Percentiles rank a stretch among this genome's conserved stretches.
These are phyloP conservation scores for Aureobasidium sp. DNA, from an alignment of 2,329 filamentous ascomycete genomes.

Conservation along the genomic window DNA sequence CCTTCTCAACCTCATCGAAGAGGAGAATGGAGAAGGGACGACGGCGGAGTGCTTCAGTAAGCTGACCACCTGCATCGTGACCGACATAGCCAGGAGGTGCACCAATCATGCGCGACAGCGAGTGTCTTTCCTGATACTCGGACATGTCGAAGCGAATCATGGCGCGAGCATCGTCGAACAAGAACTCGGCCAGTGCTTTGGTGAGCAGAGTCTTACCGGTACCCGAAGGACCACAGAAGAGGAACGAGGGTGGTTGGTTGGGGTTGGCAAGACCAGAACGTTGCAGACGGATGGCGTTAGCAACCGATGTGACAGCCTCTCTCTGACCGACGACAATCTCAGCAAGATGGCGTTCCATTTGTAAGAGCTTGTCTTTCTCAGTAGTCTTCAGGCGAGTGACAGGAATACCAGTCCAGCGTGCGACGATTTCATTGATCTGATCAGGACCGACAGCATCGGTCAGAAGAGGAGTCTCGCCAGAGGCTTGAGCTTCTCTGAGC, in stretches of 20 bases:
- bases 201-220: constrained; percentile 97
- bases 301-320: constrained; percentile 86
- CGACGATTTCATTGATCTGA: constrained; percentile 98
- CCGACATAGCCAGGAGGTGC: constrained; percentile 95
- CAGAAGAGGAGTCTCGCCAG: constrained; percentile 58
- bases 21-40: constrained; percentile 96
- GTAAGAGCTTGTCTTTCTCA: constrained; percentile 95
- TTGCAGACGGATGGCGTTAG: constrained; percentile 91
- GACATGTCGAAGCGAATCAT: constrained; percentile 99
- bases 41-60: constrained; percentile 88
- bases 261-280: constrained; percentile 91
- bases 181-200: constrained; percentile 92
- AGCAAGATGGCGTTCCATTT: constrained; percentile 83
- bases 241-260: constrained; percentile 93
- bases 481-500: constrained; percentile 43
- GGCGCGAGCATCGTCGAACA: constrained; percentile 92
- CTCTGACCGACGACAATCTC: constrained; percentile 87
- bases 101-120: constrained; percentile 94
- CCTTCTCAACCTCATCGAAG: constrained; percentile 98
- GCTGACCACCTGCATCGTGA: constrained; percentile 88
- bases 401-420: constrained; percentile 93
- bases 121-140: constrained; percentile 95
- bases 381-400: constrained; percentile 88
- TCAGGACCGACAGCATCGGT: constrained; percentile 93
- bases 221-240: constrained; percentile 97